Percentiles rank a stretch among this genome's conserved stretches.
phyloP scores from a whole-genome alignment of 768 basidiomycete species.

The Russula abietina region DNA sequence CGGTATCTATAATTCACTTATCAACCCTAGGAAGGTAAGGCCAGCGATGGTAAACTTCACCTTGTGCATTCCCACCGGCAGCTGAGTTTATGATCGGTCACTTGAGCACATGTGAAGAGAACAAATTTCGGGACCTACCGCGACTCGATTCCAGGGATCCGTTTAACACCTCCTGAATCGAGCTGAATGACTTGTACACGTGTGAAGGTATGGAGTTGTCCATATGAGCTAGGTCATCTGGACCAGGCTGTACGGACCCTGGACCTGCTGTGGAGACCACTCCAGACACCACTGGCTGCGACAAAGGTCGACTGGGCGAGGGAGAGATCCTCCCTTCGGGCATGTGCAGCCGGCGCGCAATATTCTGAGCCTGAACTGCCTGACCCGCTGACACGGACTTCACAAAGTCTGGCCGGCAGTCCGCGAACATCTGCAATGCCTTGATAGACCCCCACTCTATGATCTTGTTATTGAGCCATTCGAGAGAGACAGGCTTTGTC shows the following conservation, averaged over 20 bases:
- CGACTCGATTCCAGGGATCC: background rate
- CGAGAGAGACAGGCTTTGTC: constrained; percentile 91
- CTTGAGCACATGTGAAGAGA: constrained; percentile 6
- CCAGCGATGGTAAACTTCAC: constrained; percentile 5
- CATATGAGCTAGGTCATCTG: background rate
- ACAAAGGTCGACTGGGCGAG: constrained; percentile 37
- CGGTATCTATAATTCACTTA: constrained; percentile 5
- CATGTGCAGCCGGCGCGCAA: constrained; percentile 44
- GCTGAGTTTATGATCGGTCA: constrained; percentile 5
- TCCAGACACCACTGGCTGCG: constrained; percentile 25
- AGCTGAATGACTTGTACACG: constrained; percentile 9
- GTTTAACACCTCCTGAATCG: constrained; percentile 1
- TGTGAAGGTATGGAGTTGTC: constrained; percentile 7
- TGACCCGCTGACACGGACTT: constrained; percentile 43
- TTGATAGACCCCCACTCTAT: constrained; percentile 99
- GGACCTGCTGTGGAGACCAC: constrained; percentile 3
- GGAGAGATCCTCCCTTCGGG: constrained; percentile 43
- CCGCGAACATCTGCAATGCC: constrained; percentile 88
- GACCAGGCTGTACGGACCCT: background rate
- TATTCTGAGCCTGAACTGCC: constrained; percentile 42
- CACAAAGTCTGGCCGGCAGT: constrained; percentile 57
- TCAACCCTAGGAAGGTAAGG: background rate
- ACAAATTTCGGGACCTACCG: constrained; percentile 8
- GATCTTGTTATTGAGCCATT: constrained; percentile 97
- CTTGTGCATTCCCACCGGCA: background rate